Evolutionary conservation across 345 rosid genomes (phyloP), one percentile per base, ranked within the genome.

Genomic region (Arabidopsis thaliana): DNA sequence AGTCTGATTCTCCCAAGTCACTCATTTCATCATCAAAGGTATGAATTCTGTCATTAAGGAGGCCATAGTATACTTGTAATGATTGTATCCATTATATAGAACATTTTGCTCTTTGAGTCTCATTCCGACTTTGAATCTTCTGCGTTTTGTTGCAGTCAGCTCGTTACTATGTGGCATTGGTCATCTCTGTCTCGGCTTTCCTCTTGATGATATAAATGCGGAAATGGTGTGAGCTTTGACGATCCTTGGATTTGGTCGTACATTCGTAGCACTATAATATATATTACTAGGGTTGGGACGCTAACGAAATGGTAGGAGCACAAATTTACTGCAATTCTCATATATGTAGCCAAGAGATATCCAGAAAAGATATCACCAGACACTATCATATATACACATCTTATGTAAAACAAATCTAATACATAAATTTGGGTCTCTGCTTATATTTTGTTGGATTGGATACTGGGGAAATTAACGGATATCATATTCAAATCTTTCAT

Each of bases 1-100:
- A 82, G 76, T 87, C 99, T 66, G 86, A 91, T 16, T 80, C 97
- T 49, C 81, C 89, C 42, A 81, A 77, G 71, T 80, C 87, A 30
- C 70, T 71, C 58, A 71, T 56, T 61, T 50, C 72, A 44, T 77
- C 88, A 63, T 77, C 83, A 65, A 89, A 86, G 99, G 99, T 95
- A 89, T 73, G 85, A 80, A 66, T 64, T 60, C 46, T 65, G 28
- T 13, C 49, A 37, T 16, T 45, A 4, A 4, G 23, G 52, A 45
- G 9, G 45, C 10, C 4, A 10, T 9, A 50, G 41, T 25, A 61
- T 45, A 13, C n/a, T 46, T 37, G 24, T 61, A 49, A 8, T 42
- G 59, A 13, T 14, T 66, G 14, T 45, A 14, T 52, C 34, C 14
- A 41, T 41, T 33, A 45, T 57, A 11, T 65, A 56, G 62, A 2